Evolutionary conservation across 176 grass and related monocot species (phyloP).

Genomic region (Echinochloa phyllopogon): DNA sequence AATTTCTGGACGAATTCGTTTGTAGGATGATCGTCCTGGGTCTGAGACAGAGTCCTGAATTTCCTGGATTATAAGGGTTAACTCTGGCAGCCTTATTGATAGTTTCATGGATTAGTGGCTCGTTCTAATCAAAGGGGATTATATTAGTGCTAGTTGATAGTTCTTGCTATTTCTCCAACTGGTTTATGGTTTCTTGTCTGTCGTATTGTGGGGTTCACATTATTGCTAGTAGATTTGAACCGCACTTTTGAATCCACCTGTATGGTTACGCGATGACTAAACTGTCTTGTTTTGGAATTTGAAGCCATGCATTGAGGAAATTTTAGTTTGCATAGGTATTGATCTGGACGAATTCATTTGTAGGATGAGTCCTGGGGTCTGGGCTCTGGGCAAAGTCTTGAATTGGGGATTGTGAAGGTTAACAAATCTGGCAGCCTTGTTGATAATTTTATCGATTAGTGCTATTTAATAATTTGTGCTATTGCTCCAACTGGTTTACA

Average conservation of each 20-base stretch:
- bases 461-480: background rate
- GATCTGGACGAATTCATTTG: background rate
- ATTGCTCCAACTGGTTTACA: background rate
- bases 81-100: background rate
- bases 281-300: background rate
- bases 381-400: background rate
- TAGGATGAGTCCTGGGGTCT: background rate
- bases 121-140: background rate
- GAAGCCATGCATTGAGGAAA: background rate
- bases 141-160: background rate
- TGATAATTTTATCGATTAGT: background rate
- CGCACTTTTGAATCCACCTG: background rate
- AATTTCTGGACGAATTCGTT: background rate
- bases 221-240: background rate
- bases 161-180: background rate
- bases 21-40: background rate
- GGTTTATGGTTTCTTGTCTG: slow-evolving; percentile 1
- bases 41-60: background rate
- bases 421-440: slow-evolving; percentile 6
- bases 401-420: background rate
- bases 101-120: background rate
- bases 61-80: background rate
- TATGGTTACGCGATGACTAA: background rate
- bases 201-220: background rate
- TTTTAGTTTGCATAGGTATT: background rate